A percentile compares a stretch with the other conserved stretches of the same genome.
These are phyloP conservation scores for Chaetomiaceae sp. DNA, from an alignment of 2,329 filamentous ascomycete genomes.

Conservation along the genomic window DNA sequence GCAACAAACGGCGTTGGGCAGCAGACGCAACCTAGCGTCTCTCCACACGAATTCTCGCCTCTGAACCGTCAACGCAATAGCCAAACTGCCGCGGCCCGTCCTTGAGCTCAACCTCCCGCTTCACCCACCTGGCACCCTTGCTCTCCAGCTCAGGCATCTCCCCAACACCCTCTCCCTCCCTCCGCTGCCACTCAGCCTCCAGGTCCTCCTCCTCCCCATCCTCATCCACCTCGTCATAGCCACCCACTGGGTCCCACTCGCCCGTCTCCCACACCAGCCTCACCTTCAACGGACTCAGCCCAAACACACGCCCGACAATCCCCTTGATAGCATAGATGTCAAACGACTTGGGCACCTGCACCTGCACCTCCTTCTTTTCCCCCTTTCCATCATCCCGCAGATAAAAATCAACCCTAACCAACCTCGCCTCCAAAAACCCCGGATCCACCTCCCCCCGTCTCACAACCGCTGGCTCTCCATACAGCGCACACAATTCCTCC, in stretches of 20 bases:
- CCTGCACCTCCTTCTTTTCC: constrained; percentile 34
- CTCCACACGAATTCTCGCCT: constrained; percentile 70
- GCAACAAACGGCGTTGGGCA: neutral
- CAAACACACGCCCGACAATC: constrained; percentile 68
- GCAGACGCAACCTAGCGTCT: constrained; percentile 28
- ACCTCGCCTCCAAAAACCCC: constrained; percentile 73
- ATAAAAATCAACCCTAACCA: constrained; percentile 64
- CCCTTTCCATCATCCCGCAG: constrained; percentile 14
- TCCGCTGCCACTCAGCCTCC: constrained; percentile 32
- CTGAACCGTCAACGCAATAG: constrained; percentile 72
- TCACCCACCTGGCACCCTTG: constrained; percentile 59
- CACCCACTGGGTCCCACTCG: constrained; percentile 76
- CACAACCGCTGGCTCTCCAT: constrained; percentile 66
- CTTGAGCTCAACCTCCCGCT: constrained; percentile 72
- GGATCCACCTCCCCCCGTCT: constrained; percentile 61
- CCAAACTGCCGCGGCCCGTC: constrained; percentile 78
- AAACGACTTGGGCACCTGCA: constrained; percentile 74
- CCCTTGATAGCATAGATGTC: constrained; percentile 81
- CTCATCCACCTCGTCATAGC: constrained; percentile 53
- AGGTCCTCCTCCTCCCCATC: constrained; percentile 48
- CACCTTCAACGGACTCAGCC: constrained; percentile 57
- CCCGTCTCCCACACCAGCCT: constrained; percentile 82
- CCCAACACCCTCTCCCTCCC: constrained; percentile 23
- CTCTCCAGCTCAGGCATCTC: constrained; percentile 18
- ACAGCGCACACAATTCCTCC: constrained; percentile 64